Conservation (phyloP, 2,329 filamentous ascomycete genomes). For the Neopestalotiopsis sp. region DNA sequence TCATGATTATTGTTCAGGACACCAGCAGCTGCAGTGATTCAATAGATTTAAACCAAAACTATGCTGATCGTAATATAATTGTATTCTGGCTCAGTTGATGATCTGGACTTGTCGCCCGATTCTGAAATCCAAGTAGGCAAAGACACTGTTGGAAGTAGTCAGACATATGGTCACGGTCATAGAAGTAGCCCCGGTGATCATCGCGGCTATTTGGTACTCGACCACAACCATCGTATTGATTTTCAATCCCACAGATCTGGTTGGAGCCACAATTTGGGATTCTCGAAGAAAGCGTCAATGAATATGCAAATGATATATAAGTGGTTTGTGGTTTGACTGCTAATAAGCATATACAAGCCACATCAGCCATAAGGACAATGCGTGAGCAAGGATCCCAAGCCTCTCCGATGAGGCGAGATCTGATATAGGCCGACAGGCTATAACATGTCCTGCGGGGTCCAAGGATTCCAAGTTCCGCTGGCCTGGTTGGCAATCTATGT, state of each 20-base stretch:
- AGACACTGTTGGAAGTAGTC: neutral
- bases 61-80: neutral
- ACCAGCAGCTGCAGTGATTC: too few relatives aligned
- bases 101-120: neutral
- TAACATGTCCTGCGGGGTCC: neutral
- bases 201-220: neutral
- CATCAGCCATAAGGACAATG: neutral
- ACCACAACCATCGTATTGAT: neutral
- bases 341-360: neutral
- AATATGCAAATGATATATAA: too few relatives aligned
- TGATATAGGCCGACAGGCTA: conserved; percentile 8
- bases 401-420: neutral
- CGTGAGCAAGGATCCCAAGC: neutral
- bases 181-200: neutral
- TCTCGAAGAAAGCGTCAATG: too few relatives aligned
- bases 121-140: neutral
- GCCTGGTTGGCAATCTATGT: neutral
- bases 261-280: too few relatives aligned
- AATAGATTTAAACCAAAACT: neutral
- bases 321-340: neutral
- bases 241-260: too few relatives aligned
- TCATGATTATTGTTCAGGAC: too few relatives aligned
- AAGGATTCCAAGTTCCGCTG: neutral
- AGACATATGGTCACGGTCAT: neutral
- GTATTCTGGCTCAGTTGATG: neutral